A percentile compares a stretch with the other conserved stretches of the same genome.
Evolutionary conservation across 805 yeast species (phyloP).

Genomic region (Candida ovalis): DNA sequence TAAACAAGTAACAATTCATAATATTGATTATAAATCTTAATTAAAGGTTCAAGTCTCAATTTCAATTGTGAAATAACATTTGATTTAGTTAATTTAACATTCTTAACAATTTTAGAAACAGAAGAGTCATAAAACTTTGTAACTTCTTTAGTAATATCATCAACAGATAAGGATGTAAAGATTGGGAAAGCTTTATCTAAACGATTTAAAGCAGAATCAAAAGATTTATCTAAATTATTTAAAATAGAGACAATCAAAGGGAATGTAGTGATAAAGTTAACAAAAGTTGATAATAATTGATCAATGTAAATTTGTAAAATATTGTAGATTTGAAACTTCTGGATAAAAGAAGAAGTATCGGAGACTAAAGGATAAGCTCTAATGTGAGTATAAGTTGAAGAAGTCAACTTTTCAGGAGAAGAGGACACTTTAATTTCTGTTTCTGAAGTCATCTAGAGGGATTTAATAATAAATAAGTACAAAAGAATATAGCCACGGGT

Average conservation of each 20-base stretch:
- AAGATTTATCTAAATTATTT: constrained; percentile 21
- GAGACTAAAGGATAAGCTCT: constrained; percentile 29
- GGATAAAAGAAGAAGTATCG: constrained; percentile 19
- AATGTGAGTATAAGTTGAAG: constrained; percentile 25
- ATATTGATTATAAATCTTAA: constrained; percentile 28
- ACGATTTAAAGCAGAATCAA: constrained; percentile 20
- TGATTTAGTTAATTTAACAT: constrained; percentile 10
- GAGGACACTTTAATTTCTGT: constrained; percentile 6
- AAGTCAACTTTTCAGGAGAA: constrained; percentile 11
- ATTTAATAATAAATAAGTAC: neutral
- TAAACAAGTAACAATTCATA: constrained; percentile 19
- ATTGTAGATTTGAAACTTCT: constrained; percentile 15
- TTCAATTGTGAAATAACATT: constrained; percentile 8
- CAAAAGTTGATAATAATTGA: constrained; percentile 6
- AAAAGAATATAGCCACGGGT: neutral
- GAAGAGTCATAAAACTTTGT: constrained; percentile 9
- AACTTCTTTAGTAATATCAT: constrained; percentile 10
- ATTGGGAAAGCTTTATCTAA: constrained; percentile 31
- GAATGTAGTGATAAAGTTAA: constrained; percentile 16
- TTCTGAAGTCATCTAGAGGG: constrained; percentile 6
- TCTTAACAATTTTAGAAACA: constrained; percentile 10
- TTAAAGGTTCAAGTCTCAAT: constrained; percentile 22
- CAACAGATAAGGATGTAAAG: constrained; percentile 22
- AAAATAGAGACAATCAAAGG: constrained; percentile 18
- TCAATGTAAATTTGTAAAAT: constrained; percentile 17